Evolutionary conservation across 2,329 filamentous ascomycete genomes (phyloP).

Genomic region (Stagonosporopsis chrysanthemi): DNA sequence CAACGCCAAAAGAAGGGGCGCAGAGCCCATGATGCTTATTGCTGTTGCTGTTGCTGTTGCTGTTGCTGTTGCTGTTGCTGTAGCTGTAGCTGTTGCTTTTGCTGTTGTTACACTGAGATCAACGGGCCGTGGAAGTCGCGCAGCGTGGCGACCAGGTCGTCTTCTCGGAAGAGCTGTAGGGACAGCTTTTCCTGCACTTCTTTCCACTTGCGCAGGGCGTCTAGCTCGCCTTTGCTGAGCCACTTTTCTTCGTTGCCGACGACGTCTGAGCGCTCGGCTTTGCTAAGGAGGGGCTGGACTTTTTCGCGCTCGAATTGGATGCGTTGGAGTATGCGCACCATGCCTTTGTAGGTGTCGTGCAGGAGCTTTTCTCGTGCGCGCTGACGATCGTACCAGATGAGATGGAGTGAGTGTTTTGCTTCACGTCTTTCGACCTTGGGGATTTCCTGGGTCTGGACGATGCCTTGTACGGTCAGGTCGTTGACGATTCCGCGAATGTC

Average conservation of each 20-base stretch:
- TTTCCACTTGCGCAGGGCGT: slow-evolving; percentile 70
- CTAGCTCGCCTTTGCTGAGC: slow-evolving; percentile 76
- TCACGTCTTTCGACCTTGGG: slow-evolving; percentile 84
- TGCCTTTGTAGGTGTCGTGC: slow-evolving; percentile 86
- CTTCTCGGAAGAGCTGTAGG: slow-evolving; percentile 79
- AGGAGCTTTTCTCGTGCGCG: slow-evolving; percentile 74
- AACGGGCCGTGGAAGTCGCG: slow-evolving; percentile 64
- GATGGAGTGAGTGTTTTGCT: slow-evolving; percentile 83
- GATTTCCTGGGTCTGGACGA: slow-evolving; percentile 92
- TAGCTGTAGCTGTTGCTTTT: not conserved
- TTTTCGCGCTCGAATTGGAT: slow-evolving; percentile 77
- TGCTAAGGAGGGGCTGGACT: slow-evolving; percentile 75
- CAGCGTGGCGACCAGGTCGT: slow-evolving; percentile 83
- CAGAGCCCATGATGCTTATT: no score
- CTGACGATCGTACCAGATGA: slow-evolving; percentile 88
- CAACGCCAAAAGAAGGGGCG: slow-evolving; percentile 9
- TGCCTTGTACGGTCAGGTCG: slow-evolving; percentile 83
- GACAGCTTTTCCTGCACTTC: slow-evolving; percentile 74
- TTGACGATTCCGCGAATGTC: slow-evolving; percentile 86
- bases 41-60: no score
- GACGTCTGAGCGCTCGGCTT: slow-evolving; percentile 86
- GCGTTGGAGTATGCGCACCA: slow-evolving; percentile 84
- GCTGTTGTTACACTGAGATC: slow-evolving; percentile 29
- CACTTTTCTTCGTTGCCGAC: slow-evolving; percentile 83
- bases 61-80: no score